phyloP scores from a whole-genome alignment of 139 green algal species.

The Ettlia oleoabundans region DNA sequence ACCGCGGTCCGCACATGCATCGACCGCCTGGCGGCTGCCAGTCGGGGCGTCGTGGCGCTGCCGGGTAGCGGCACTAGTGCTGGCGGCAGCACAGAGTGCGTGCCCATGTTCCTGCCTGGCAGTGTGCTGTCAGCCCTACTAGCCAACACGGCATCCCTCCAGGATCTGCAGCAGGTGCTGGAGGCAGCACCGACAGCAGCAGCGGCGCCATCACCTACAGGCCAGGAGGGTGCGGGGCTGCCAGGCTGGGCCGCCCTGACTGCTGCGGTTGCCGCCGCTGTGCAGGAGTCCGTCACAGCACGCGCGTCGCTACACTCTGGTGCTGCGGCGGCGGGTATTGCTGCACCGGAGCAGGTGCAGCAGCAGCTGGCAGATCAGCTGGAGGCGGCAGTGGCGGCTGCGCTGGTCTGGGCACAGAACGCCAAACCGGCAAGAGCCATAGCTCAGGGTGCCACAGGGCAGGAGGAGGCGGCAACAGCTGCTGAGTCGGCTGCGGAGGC shows the following conservation, averaged over 20 bases:
- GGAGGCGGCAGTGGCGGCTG: constrained; percentile 51
- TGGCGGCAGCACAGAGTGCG: neutral
- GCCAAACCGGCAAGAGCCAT: neutral
- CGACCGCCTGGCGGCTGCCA: neutral
- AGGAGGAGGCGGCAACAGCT: neutral
- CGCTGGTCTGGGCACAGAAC: constrained; percentile 77
- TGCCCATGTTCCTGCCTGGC: neutral
- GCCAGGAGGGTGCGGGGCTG: constrained; percentile 5
- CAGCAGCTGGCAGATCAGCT: constrained; percentile 35
- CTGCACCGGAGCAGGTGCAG: neutral
- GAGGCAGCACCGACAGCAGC: neutral
- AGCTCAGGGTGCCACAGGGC: constrained; percentile 10
- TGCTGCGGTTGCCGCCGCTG: constrained; percentile 32
- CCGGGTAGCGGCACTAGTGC: neutral
- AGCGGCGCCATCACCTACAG: no score
- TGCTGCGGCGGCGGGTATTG: neutral
- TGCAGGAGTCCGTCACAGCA: constrained; percentile 12
- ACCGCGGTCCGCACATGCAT: neutral
- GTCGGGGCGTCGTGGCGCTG: neutral
- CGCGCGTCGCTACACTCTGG: neutral
- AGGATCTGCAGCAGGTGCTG: constrained; percentile 17
- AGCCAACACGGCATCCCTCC: constrained; percentile 19
- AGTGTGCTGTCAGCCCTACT: constrained; percentile 7
- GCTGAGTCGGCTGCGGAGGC: neutral
- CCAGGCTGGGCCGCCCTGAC: constrained; percentile 51